Base-by-base conservation (phyloP, 441 rosid species). In the Arabidopsis hybrid region DNA sequence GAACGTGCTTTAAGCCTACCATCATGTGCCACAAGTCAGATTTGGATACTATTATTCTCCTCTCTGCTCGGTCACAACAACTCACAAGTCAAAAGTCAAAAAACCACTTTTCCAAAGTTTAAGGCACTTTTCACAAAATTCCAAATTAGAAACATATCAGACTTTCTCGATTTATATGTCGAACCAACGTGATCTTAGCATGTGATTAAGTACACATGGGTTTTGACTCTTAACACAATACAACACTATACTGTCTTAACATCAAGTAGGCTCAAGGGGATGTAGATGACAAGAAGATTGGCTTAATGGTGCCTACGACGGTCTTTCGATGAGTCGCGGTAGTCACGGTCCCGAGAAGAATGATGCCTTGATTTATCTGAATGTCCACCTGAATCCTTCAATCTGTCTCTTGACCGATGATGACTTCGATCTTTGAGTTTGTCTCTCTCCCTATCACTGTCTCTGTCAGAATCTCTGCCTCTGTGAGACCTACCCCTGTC, bases 351-450 rank as follows among this genome's bases (percentile, higher is more conserved):
- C 1, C 93, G 90, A 32, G 97, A 81, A 16, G 93, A 87, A 70
- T 85, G 97, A 75, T 81, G 93, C 74, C 97, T 88, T 60, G 95
- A 80, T 81, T 83, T 92, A 68, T 92, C 92, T 8, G 87, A 83
- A 77, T 85, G 83, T 5, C 94, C 70, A 90, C 89, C 86, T 74
- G 93, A 79, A 75, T 91, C 92, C 77, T 86, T 93, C 40, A 73
- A 66, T 78, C 91, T 84, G 31, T 92, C 97, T 79, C 86, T 89
- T 10, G 91, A 83, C 43, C 87, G 92, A 61, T 85, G 89, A 63
- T 84, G 89, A 58, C 85, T 79, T 51, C 87, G 82, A 73, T 89
- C 98, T 85, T 82, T 93, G 17, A 67, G 71, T 83, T 79, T 89
- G 69, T 85, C 93, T 80, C 95, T 84, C 42, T 86, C 91, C 78